Base-by-base conservation (phyloP, 179 eudicot species). In the Actinidia arguta region DNA sequence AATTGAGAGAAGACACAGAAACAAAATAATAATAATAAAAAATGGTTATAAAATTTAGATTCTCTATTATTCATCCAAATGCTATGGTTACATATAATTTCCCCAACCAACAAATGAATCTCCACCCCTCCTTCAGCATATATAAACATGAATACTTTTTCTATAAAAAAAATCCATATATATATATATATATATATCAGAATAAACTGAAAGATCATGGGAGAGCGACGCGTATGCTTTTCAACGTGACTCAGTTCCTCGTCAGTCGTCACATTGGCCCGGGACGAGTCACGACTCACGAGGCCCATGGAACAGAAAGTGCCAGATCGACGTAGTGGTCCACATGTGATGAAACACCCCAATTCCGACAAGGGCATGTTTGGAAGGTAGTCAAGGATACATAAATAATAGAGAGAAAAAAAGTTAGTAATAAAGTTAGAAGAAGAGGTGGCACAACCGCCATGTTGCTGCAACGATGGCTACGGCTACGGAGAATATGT, bases 381-480 rank as follows among this genome's bases (percentile, higher is more conserved):
- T 22, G 56, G 55, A 46, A 73, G 77, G 77, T 73, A 14, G 27
- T 8, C 42, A 14, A 51, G 4, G 27, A 25, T 22, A 22, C 39
- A 70, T 69, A n/a, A n/a, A n/a, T n/a, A n/a, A n/a, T n/a, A n/a
- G n/a, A n/a, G n/a, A 36, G 50, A 39, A 69, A 16, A 77, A 13
- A 11, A 8, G 25, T 44, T n/a, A n/a, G 54, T 52, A n/a, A 27
- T 2, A 46, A 22, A 46, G 44, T 84, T 79, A 89, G 82, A 73
- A 24, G 20, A 9, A 16, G 73, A 17, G 75, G 86, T n/a, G 58
- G 85, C 72, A 59, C 78, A 88, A 82, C 86, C 78, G 88, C 86
- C 88, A 89, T 6, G 75, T 54, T 27, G 90, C 90, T 18, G 81
- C 76, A 70, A 84, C 18, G 81, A 87, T 47, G 13, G 92, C 87